Evolutionary conservation across 2,329 filamentous ascomycete species (phyloP), one percentile per base, ranked within the genome.

Genomic region (Penicillium sp.): DNA sequence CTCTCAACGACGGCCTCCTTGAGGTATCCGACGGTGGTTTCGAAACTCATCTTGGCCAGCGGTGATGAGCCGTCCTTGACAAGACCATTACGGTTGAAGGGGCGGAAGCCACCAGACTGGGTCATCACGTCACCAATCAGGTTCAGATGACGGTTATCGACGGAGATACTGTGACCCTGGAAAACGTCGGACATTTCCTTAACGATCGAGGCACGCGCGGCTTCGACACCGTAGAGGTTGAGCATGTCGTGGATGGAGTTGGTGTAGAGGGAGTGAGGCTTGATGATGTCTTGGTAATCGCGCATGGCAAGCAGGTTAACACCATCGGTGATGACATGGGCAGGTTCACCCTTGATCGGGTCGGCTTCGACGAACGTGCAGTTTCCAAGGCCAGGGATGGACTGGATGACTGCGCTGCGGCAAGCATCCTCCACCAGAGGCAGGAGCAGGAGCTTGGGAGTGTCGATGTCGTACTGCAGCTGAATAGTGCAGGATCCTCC

Each of bases 41-140:
- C 93, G 73, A 97, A 98, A 69, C 88, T 95, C 91, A 97, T 97
- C 78, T 97, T 96, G 72, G 93, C 91, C 61, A 98, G 91, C 0
- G 93, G 89, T 58, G 84, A 90, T 26, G 91, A 84, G 63, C 88
- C 90, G 57, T 87, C 83, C 64, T 82, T 83, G 53, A 75, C 70
- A 34, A 98, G 75, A 1, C 91, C 93, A 64, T 87, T 94, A 43
- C 93, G 85, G 71, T 88, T 95, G 74, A 98, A 98, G 1, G 93
- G 84, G 41, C 83, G 86, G 73, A 94, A 98, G 2, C 82, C 83
- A 57, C 93, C 93, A 52, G 83, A 84, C 46, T 91, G 81, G n/a
- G 93, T 98, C 93, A 98, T 98, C 69, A 88, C 88, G 68, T 98
- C 93, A 41, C 87, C 91, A 60, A 98, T 97, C 58, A 98, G 78